These are phyloP conservation scores for Trifolium fragiferum DNA, from an alignment of 306 rosid species.

Conservation along the genomic window DNA sequence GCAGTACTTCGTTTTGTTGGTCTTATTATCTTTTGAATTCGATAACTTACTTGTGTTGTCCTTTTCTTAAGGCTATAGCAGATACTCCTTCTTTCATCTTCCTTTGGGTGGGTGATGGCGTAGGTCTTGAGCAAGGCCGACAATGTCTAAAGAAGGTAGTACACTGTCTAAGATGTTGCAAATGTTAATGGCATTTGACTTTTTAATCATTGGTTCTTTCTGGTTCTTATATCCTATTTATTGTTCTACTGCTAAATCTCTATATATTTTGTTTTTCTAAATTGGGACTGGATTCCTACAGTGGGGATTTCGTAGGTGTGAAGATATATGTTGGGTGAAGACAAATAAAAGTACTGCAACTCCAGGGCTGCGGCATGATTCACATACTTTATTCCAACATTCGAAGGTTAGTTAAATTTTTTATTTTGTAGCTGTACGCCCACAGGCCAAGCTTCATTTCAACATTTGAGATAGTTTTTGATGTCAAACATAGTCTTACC, in stretches of 20 bases:
- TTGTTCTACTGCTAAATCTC: conserved; percentile 26
- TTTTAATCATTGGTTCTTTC: conserved; percentile 25
- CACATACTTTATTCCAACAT: conserved; percentile 97
- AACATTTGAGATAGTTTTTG: conserved; percentile 17
- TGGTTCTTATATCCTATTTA: conserved; percentile 32
- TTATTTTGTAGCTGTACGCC: background rate
- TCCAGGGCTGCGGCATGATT: conserved; percentile 89
- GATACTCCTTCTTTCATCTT: conserved; percentile 98
- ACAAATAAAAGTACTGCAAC: conserved; percentile 92
- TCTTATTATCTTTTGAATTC: conserved; percentile 33
- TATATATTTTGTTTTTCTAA: conserved; percentile 13
- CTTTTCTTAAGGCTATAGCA: conserved; percentile 80
- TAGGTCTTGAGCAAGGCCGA: conserved; percentile 99
- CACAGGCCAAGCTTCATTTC: conserved; percentile 30
- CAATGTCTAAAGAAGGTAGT: conserved; percentile 99
- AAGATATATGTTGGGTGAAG: conserved; percentile 99
- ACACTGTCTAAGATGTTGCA: conserved; percentile 29
- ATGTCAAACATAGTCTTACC: conserved; percentile 5
- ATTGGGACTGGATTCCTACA: conserved; percentile 49
- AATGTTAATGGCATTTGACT: background rate
- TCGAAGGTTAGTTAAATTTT: conserved; percentile 74
- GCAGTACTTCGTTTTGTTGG: background rate
- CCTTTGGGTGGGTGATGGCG: conserved; percentile 99
- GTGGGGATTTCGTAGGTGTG: conserved; percentile 99
- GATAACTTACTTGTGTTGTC: conserved; percentile 39